Percentiles rank a stretch among this genome's conserved stretches.
These are phyloP conservation scores for Exserohilum turcica DNA, from an alignment of 2,329 filamentous ascomycete genomes.

Conservation along the genomic window DNA sequence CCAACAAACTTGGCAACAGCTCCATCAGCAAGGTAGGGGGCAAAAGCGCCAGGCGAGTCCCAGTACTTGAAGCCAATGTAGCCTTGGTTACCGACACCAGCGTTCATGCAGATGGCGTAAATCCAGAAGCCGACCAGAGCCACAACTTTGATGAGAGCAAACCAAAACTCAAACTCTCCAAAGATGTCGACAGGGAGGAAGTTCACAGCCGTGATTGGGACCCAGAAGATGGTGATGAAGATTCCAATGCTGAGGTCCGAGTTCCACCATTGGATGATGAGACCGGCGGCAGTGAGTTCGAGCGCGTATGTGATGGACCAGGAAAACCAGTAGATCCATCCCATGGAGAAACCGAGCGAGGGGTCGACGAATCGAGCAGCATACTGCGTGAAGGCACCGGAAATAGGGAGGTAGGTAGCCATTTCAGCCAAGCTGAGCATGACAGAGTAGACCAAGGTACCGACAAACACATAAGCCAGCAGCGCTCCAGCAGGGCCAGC, in stretches of 20 bases:
- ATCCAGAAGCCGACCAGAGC: slow-evolving; percentile 77
- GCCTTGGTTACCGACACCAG: slow-evolving; percentile 68
- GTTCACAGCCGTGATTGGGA: slow-evolving; percentile 70
- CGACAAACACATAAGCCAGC: slow-evolving; percentile 59
- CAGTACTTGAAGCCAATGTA: slow-evolving; percentile 77
- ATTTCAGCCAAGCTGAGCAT: slow-evolving; percentile 71
- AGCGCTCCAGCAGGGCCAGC: slow-evolving; percentile 57
- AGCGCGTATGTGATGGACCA: slow-evolving; percentile 76
- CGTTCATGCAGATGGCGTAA: slow-evolving; percentile 75
- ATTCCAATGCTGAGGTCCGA: slow-evolving; percentile 67
- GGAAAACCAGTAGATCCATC: slow-evolving; percentile 83
- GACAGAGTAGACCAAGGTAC: slow-evolving; percentile 73
- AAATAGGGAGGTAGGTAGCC: slow-evolving; percentile 76
- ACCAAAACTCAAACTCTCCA: slow-evolving; percentile 79
- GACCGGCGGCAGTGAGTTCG: slow-evolving; percentile 72
- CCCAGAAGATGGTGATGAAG: slow-evolving; percentile 75
- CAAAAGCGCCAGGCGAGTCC: slow-evolving; percentile 70
- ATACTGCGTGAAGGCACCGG: slow-evolving; percentile 77
- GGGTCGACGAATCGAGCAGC: slow-evolving; percentile 75
- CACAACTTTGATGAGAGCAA: slow-evolving; percentile 76
- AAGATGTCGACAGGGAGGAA: slow-evolving; percentile 74
- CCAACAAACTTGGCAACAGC: slow-evolving; percentile 67
- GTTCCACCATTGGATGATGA: slow-evolving; percentile 79
- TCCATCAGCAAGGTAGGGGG: slow-evolving; percentile 65
- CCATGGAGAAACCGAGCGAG: slow-evolving; percentile 75